Percentiles rank a stretch among this genome's conserved stretches.
phyloP scores from a whole-genome alignment of 257 asterid genomes.

The Phtheirospermum japonicum region DNA sequence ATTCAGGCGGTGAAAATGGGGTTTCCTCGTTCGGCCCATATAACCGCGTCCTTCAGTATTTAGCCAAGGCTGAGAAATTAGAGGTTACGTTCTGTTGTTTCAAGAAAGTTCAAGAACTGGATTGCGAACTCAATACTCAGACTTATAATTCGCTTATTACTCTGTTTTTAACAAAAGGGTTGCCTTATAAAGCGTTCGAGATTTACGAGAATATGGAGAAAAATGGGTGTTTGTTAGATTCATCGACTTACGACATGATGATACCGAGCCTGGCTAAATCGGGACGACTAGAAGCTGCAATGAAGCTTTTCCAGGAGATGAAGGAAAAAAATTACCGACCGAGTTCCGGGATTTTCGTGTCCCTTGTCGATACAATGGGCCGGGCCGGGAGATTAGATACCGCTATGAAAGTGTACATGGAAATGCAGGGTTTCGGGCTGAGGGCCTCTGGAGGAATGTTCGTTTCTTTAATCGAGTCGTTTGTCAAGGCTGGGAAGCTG shows the following conservation, averaged over 20 bases:
- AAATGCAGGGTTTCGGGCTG: constrained; percentile 83
- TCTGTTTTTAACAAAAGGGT: constrained; percentile 71
- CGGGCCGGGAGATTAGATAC: constrained; percentile 85
- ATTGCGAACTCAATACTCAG: constrained; percentile 59
- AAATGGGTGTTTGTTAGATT: constrained; percentile 63
- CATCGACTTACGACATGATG: constrained; percentile 81
- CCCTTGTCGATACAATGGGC: constrained; percentile 69
- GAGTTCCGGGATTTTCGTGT: constrained; percentile 41
- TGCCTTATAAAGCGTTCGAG: constrained; percentile 95
- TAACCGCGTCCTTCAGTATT: constrained; percentile 77
- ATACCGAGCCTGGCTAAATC: constrained; percentile 89
- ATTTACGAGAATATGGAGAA: constrained; percentile 68
- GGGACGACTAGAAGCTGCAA: constrained; percentile 82
- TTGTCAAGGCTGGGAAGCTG: constrained; percentile 86
- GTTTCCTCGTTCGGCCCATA: constrained; percentile 47
- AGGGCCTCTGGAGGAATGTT: constrained; percentile 86
- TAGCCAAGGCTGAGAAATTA: constrained; percentile 90
- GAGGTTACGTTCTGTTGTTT: constrained; percentile 95
- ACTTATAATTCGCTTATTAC: constrained; percentile 81
- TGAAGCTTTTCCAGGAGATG: constrained; percentile 57
- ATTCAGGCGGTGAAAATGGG: constrained; percentile 43
- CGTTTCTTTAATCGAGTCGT: constrained; percentile 81
- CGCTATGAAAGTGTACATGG: constrained; percentile 79
- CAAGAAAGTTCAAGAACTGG: constrained; percentile 83
- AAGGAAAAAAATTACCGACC: constrained; percentile 47